These are phyloP conservation scores for Fraxinus sp. DNA, from an alignment of 305 asterid species.

Conservation along the genomic window DNA sequence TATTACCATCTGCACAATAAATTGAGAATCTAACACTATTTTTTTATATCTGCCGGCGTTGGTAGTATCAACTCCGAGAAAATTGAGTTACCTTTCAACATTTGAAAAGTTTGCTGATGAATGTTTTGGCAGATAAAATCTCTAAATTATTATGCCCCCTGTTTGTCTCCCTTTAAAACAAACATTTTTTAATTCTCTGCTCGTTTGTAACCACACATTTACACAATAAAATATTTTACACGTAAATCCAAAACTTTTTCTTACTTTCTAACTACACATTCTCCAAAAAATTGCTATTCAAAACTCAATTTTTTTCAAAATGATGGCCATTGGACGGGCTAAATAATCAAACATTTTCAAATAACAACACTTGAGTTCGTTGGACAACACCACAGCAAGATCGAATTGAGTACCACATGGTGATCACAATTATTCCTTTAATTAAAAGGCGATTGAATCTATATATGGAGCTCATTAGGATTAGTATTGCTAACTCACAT, in stretches of 20 bases:
- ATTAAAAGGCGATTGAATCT: not conserved
- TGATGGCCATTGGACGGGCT: too few relatives aligned
- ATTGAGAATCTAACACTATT: slow-evolving; percentile 4
- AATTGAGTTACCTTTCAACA: not conserved
- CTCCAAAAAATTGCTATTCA: too few relatives aligned
- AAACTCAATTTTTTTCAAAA: too few relatives aligned
- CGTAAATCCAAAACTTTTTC: too few relatives aligned
- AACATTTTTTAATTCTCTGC: too few relatives aligned
- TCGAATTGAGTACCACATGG: not conserved
- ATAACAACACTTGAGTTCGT: not conserved
- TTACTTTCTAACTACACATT: too few relatives aligned
- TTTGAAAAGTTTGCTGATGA: not conserved
- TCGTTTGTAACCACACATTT: too few relatives aligned
- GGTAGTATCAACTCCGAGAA: not conserved
- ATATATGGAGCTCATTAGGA: slow-evolving; percentile 14
- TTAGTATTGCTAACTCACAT: slow-evolving; percentile 43
- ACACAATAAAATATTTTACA: too few relatives aligned
- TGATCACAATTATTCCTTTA: not conserved
- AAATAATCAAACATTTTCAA: not conserved
- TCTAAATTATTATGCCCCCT: not conserved
- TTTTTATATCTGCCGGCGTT: not conserved
- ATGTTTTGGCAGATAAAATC: not conserved
- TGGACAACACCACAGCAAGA: not conserved
- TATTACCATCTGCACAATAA: not conserved
- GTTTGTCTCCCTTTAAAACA: too few relatives aligned